Percentiles rank a stretch among this genome's conserved stretches.
Conservation (phyloP, 345 rosid genomes). For the Garcia nutans region DNA sequence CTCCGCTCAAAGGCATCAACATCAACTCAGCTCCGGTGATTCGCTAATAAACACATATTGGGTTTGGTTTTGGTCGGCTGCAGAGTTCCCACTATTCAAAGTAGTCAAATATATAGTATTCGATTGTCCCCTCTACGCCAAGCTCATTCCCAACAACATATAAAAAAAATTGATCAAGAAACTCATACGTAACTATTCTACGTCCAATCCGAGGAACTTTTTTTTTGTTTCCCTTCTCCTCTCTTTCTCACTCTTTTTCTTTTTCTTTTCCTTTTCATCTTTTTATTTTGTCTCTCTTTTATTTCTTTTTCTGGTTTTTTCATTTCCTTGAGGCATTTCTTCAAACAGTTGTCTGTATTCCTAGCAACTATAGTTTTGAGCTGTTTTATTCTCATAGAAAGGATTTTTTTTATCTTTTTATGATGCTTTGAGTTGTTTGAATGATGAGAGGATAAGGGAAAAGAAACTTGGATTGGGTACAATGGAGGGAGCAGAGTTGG, state of each 20-base stretch:
- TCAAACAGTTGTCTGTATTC: conserved; percentile 5
- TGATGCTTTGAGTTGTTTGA: neutral
- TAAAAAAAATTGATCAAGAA: neutral
- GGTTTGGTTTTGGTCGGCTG: conserved; percentile 1
- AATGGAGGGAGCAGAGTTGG: conserved; percentile 84
- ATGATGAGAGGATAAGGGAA: neutral
- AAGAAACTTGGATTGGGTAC: neutral
- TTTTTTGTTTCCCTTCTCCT: neutral
- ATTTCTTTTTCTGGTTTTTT: neutral
- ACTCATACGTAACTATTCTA: neutral
- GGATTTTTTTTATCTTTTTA: neutral
- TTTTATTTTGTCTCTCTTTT: neutral
- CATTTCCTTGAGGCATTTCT: neutral
- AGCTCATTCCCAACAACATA: conserved; percentile 14
- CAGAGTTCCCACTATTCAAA: conserved; percentile 8
- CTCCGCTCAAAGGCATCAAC: neutral
- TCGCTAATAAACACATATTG: neutral
- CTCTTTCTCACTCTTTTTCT: neutral
- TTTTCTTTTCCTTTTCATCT: neutral
- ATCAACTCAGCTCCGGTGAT: neutral
- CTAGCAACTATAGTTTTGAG: neutral
- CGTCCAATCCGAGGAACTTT: neutral
- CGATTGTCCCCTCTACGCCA: conserved; percentile 17
- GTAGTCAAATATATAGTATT: neutral
- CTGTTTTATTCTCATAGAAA: neutral